phyloP scores from a whole-genome alignment of 495 filamentous ascomycete species.

The Opeltia flavorubescens region DNA sequence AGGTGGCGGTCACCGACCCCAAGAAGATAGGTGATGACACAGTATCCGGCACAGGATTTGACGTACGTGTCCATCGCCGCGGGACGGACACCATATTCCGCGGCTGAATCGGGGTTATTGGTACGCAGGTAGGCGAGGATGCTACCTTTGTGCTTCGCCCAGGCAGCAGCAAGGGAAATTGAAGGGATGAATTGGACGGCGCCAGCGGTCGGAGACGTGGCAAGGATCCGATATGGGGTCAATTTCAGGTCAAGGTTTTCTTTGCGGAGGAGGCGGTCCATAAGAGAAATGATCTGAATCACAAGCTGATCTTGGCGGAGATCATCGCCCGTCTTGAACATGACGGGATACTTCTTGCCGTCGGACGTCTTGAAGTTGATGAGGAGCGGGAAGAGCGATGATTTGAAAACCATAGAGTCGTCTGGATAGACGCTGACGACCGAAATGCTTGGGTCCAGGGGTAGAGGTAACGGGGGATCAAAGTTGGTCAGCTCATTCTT shows the following conservation, averaged over 20 bases:
- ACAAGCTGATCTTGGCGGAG: slow-evolving; percentile 94
- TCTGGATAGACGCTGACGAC: slow-evolving; percentile 71
- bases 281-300: slow-evolving; percentile 94
- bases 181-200: slow-evolving; percentile 88
- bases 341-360: slow-evolving; percentile 68
- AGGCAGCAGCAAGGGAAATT: slow-evolving; percentile 63
- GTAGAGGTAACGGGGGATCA: slow-evolving; percentile 77
- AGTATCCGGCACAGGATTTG: slow-evolving; percentile 93
- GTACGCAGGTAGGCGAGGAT: slow-evolving; percentile 74
- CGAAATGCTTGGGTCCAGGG: slow-evolving; percentile 70
- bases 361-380: slow-evolving; percentile 76
- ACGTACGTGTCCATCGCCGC: slow-evolving; percentile 92
- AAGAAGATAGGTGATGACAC: slow-evolving; percentile 97
- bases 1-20: slow-evolving; percentile 94
- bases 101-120: slow-evolving; percentile 77
- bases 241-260: slow-evolving; percentile 95
- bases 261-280: slow-evolving; percentile 91
- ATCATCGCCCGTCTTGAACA: slow-evolving; percentile 97
- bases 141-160: slow-evolving; percentile 65
- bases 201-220: slow-evolving; percentile 76
- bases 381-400: slow-evolving; percentile 75
- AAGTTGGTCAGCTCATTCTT: slow-evolving; percentile 75
- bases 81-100: slow-evolving; percentile 75
- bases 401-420: slow-evolving; percentile 88
- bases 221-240: slow-evolving; percentile 89